phyloP scores from a whole-genome alignment of 2,329 filamentous ascomycete genomes.

The Paracoccidioides lutzii region DNA sequence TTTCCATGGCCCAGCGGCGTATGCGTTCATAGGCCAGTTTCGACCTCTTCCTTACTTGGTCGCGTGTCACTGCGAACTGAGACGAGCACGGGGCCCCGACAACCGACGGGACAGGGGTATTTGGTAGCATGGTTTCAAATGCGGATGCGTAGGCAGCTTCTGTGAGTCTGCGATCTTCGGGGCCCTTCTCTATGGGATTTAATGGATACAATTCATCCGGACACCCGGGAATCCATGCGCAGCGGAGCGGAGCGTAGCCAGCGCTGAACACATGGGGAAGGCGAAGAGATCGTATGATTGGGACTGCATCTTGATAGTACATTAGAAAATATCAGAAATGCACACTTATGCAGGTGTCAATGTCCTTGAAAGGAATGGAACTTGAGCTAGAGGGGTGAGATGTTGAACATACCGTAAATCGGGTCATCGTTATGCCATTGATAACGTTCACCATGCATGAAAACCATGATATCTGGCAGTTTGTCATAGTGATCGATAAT shows the following conservation, averaged over 20 bases:
- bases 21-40: conserved; percentile 38
- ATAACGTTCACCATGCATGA: conserved; percentile 30
- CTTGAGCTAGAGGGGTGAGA: too few species aligned
- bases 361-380: background rate
- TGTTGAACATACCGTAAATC: conserved; percentile 27
- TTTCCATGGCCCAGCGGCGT: conserved; percentile 38
- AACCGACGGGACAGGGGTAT: conserved; percentile 24
- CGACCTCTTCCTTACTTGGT: conserved; percentile 34
- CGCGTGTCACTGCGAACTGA: conserved; percentile 41
- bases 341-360: background rate
- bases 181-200: conserved; percentile 20
- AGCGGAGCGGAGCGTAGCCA: conserved; percentile 44
- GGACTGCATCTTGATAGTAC: conserved; percentile 29
- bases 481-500: conserved; percentile 32
- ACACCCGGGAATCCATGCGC: conserved; percentile 41
- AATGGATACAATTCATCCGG: conserved; percentile 35
- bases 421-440: conserved; percentile 42
- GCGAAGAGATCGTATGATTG: conserved; percentile 39
- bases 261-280: conserved; percentile 36
- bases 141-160: conserved; percentile 38
- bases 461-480: conserved; percentile 31
- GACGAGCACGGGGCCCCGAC: conserved; percentile 44
- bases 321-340: background rate
- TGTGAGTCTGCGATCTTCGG: conserved; percentile 34
- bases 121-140: conserved; percentile 38